Evolutionary conservation across 2,329 filamentous ascomycete species (phyloP).

Genomic region (Leptodontidium sp.): DNA sequence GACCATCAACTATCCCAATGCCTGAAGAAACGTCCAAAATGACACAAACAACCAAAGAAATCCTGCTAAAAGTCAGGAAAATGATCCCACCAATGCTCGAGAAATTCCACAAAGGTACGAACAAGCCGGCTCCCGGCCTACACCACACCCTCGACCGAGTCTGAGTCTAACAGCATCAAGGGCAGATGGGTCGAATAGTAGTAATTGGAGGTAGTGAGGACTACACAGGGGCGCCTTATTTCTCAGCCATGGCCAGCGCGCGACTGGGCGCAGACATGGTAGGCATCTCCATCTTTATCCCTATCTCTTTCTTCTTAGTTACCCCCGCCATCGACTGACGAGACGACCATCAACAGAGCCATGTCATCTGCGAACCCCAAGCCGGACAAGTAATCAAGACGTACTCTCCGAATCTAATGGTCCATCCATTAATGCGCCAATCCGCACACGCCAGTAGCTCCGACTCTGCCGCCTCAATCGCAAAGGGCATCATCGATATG

Average conservation of each 20-base stretch:
- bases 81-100: constrained; percentile 96
- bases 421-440: constrained; percentile 94
- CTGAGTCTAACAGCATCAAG: constrained; percentile 47
- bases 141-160: constrained; percentile 1
- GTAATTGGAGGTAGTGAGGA: constrained; percentile 96
- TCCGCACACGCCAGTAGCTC: constrained; percentile 60
- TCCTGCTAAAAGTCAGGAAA: constrained; percentile 83
- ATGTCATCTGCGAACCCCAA: constrained; percentile 93
- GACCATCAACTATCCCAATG: constrained; percentile 33
- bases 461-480: constrained; percentile 67
- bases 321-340: constrained; percentile 21
- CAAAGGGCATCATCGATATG: constrained; percentile 77
- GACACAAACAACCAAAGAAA: constrained; percentile 74
- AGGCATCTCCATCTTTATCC: constrained; percentile 39
- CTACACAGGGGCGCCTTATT: constrained; percentile 97
- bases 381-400: constrained; percentile 93
- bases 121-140: constrained; percentile 7
- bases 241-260: constrained; percentile 96
- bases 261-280: constrained; percentile 91
- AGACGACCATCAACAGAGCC: constrained; percentile 63
- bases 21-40: constrained; percentile 55
- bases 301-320: not conserved
- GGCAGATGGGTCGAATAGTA: constrained; percentile 88
- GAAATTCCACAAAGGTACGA: constrained; percentile 89
- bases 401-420: constrained; percentile 98